phyloP scores from a whole-genome alignment of 345 rosid genomes.

The Cardamine chenopodiifolia region DNA sequence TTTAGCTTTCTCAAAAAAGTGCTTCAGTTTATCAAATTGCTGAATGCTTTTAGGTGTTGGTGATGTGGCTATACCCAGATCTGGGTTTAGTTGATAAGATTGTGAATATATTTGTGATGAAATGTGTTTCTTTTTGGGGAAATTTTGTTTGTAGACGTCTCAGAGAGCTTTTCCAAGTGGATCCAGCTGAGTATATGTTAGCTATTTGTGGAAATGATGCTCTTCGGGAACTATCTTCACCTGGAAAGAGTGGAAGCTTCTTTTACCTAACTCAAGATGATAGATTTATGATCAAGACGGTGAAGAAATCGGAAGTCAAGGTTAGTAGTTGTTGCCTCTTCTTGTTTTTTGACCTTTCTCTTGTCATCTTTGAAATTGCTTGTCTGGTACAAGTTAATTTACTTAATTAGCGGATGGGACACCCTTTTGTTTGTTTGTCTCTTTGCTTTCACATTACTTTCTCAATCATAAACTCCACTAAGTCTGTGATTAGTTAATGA shows the following conservation, averaged over 20 bases:
- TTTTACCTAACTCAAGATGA: constrained; percentile 98
- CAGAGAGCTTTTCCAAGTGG: constrained; percentile 85
- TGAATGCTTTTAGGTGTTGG: constrained; percentile 8
- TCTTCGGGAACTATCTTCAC: constrained; percentile 95
- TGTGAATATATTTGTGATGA: constrained; percentile 17
- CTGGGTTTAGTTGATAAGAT: constrained; percentile 24
- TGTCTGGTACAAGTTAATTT: constrained; percentile 24
- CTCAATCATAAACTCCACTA: constrained; percentile 35
- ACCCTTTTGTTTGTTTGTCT: constrained; percentile 34
- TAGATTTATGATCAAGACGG: constrained; percentile 95
- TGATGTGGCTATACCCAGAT: constrained; percentile 31
- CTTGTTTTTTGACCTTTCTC: constrained; percentile 13
- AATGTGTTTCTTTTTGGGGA: constrained; percentile 35
- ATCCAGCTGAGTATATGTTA: constrained; percentile 92
- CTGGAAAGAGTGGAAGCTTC: constrained; percentile 98
- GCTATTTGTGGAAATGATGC: constrained; percentile 97
- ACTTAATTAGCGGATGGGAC: constrained; percentile 33
- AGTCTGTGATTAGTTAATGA: constrained; percentile 28
- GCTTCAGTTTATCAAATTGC: constrained; percentile 20
- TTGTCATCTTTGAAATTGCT: constrained; percentile 24
- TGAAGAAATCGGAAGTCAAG: constrained; percentile 98
- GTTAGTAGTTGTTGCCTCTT: constrained; percentile 52
- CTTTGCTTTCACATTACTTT: constrained; percentile 41
- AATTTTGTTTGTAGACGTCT: constrained; percentile 61
- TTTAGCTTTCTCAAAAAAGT: background rate